Evolutionary conservation across 2,329 filamentous ascomycete genomes (phyloP), one percentile per base, ranked within the genome.

Genomic region (Cladosporium phlei): DNA sequence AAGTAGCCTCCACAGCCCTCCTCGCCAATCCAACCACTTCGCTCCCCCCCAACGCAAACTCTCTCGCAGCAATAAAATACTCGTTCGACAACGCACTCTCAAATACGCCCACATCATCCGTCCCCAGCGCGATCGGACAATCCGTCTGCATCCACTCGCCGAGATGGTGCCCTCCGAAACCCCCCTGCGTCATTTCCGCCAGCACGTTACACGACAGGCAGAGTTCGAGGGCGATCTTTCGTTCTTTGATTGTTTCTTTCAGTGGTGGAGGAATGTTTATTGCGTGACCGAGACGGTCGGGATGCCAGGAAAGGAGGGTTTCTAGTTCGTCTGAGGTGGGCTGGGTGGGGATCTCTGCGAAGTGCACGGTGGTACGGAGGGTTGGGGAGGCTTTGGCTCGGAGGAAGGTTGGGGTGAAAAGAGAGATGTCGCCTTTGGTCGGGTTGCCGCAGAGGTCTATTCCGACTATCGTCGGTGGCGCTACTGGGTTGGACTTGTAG

Each of bases 21-120:
- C 75, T 73, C n/a, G 78, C 80, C 16, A 91, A 65, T 0, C 63
- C 62, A 46, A 79, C 70, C 6, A 82, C 55, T 17, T 77, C 70
- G 1, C 55, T 47, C 11, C 67, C 63, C 21, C 55, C 60, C 11
- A 93, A 71, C 0, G 66, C 62, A 58, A 93, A 93, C 60, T 90
- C 80, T 54, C 82, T 66, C 1, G 84, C 81, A 3, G 85, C 84
- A 2, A 93, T 76, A 6, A 73, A 69, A 64, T 90, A 91, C 63
- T 94, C 88, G 55, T 88, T 82, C 1, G 85, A 89, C 3, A 90
- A 66, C 0, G 79, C 74, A 59, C 85, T 90, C 39, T 82, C 83
- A 58, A 93, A 93, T 17, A 93, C 80, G 2, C 86, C 88, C 8
- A 91, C 83, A 58, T 93, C 86, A 60, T 93, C 88, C 1, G 87